Evolutionary conservation across 2,329 filamentous ascomycete genomes (phyloP).

Genomic region (Arthrobotrys sphaeroides): DNA sequence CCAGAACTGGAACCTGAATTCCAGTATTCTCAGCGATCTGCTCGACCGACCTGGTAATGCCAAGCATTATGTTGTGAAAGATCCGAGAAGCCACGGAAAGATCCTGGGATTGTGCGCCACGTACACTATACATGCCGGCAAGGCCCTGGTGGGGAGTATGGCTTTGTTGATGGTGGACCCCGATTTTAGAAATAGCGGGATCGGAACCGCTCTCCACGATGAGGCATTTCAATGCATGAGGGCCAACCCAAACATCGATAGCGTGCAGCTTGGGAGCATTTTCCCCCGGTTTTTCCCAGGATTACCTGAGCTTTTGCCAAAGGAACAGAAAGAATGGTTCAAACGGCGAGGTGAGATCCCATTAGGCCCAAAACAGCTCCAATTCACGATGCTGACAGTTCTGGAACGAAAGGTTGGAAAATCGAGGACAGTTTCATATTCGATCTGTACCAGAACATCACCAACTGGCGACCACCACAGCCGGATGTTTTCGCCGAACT

Average conservation of each 20-base stretch:
- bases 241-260: conserved; percentile 55
- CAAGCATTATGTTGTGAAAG: conserved; percentile 58
- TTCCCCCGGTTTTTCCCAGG: conserved; percentile 59
- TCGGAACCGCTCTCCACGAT: conserved; percentile 58
- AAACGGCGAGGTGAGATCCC: conserved; percentile 54
- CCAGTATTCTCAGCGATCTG: conserved; percentile 57
- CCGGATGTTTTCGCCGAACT: conserved; percentile 55
- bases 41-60: conserved; percentile 58
- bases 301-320: conserved; percentile 56
- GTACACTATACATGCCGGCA: conserved; percentile 57
- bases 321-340: conserved; percentile 57
- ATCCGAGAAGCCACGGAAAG: conserved; percentile 56
- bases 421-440: conserved; percentile 57
- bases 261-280: conserved; percentile 58
- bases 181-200: conserved; percentile 56
- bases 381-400: neutral
- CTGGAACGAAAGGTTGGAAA: conserved; percentile 55
- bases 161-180: conserved; percentile 58
- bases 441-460: conserved; percentile 57
- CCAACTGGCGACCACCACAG: conserved; percentile 54
- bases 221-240: conserved; percentile 57
- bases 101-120: conserved; percentile 58
- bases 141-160: conserved; percentile 57
- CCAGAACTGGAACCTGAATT: conserved; percentile 58
- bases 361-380: neutral